Percentiles rank a stretch among this genome's conserved stretches.
phyloP scores from a whole-genome alignment of 164 flowering plant species.

The Protea cynaroides region DNA sequence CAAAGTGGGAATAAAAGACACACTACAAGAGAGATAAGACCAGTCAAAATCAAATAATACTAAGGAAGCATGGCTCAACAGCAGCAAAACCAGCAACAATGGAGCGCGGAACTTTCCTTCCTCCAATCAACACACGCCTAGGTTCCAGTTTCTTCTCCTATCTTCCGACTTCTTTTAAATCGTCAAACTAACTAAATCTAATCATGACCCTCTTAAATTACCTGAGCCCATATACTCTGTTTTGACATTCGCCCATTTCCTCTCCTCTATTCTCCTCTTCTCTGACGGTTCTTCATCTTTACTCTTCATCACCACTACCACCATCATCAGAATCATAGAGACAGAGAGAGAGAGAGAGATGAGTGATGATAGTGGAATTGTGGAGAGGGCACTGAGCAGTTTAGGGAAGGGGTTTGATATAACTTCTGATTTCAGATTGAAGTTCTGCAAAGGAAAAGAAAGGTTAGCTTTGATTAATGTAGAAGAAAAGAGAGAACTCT shows the following conservation, averaged over 20 bases:
- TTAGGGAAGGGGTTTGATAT: constrained; percentile 82
- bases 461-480: constrained; percentile 55
- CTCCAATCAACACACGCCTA: no score
- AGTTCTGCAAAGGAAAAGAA: constrained; percentile 61
- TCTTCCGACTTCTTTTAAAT: no score
- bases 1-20: no score
- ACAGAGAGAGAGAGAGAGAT: constrained; percentile 17
- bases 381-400: constrained; percentile 46
- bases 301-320: neutral
- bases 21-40: no score
- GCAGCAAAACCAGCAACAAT: no score
- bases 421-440: constrained; percentile 69
- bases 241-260: neutral
- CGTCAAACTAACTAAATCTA: no score
- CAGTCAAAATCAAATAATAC: no score
- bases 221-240: no score
- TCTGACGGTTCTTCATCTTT: neutral
- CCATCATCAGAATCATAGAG: neutral
- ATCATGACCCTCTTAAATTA: no score
- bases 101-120: no score
- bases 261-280: neutral
- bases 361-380: constrained; percentile 16
- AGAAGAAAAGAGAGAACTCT: constrained; percentile 29
- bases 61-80: no score
- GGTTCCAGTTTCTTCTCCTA: no score